A percentile compares a stretch with the other conserved stretches of the same genome.
Evolutionary conservation across 2,329 filamentous ascomycete genomes (phyloP).

Genomic region (Alternaria incomplexa): DNA sequence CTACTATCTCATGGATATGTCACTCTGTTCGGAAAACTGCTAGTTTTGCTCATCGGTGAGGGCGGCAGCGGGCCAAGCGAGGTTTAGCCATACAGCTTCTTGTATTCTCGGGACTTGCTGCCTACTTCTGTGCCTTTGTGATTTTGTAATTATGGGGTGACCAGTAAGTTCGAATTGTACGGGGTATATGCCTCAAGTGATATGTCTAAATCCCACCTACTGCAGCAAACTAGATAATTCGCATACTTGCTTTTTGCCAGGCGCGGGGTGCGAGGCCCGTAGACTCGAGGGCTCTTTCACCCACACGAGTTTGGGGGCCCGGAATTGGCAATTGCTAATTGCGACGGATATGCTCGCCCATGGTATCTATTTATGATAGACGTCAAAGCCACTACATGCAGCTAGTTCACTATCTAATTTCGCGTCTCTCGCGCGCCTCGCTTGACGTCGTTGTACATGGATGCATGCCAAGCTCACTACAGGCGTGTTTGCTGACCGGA

Average conservation of each 20-base stretch:
- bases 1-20: background rate
- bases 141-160: background rate
- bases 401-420: constrained; percentile 1
- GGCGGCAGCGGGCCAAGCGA: background rate
- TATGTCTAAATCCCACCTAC: background rate
- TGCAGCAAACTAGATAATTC: background rate
- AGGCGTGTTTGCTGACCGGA: constrained; percentile 18
- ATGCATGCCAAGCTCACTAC: constrained; percentile 11
- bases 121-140: background rate
- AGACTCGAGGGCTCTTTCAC: background rate
- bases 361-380: background rate
- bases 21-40: background rate
- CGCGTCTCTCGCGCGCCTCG: constrained; percentile 9
- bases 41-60: background rate
- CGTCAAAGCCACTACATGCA: background rate
- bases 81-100: background rate
- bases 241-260: background rate
- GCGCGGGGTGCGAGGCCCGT: background rate
- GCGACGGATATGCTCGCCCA: background rate
- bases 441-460: constrained; percentile 11
- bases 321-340: background rate
- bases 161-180: background rate
- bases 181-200: background rate
- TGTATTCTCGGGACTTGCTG: background rate
- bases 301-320: background rate